Evolutionary conservation across 73 alveolate genomes (phyloP), one percentile per base, ranked within the genome.

Genomic region (Paramecium biaurelia): DNA sequence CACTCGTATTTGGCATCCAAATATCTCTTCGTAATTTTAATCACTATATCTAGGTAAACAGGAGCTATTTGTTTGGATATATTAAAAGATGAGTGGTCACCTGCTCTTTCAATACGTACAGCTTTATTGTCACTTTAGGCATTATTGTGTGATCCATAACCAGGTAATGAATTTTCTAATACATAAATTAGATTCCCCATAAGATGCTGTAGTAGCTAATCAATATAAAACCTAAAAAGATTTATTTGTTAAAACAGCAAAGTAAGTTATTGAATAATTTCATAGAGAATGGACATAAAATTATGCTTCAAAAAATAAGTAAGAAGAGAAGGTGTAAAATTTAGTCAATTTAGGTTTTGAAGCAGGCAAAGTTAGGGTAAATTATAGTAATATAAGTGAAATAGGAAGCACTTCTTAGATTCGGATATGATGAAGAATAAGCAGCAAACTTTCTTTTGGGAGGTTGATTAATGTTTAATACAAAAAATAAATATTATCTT

Each of bases 31-130:
- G 98, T 21, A 96, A 95, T 85, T 92, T 95, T 56, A 37, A 35
- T 45, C 42, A 20, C 37, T 18, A 79, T 9, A 9, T 24, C 94
- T 74, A 79, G 95, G 15, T 95, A 95, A 63, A 97, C 99, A 35
- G 99, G 99, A 35, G 99, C 99, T 15, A 97, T 97, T 70, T 97
- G 99, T 85, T 89, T 97, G 18, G 99, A 97, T 92, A 97, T 97
- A 30, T 92, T 97, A 58, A 97, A 97, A 76, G 95, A 97, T 86
- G 99, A 97, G 92, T 97, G 99, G 98, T 95, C 98, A 37, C 99
- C 99, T 37, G 99, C 99, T 6, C 95, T 97, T 24, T 96, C 99
- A 2, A 97, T 97, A 57, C 89, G 99, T 92, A 97, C 99, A 15
- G 99, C 99, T 14, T 87, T 97, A 41, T 92, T 97, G 18, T 96